Evolutionary conservation across 371 early-diverging fungal genomes (phyloP), one percentile per base, ranked within the genome.

Genomic region (Mucor velutinosus): DNA sequence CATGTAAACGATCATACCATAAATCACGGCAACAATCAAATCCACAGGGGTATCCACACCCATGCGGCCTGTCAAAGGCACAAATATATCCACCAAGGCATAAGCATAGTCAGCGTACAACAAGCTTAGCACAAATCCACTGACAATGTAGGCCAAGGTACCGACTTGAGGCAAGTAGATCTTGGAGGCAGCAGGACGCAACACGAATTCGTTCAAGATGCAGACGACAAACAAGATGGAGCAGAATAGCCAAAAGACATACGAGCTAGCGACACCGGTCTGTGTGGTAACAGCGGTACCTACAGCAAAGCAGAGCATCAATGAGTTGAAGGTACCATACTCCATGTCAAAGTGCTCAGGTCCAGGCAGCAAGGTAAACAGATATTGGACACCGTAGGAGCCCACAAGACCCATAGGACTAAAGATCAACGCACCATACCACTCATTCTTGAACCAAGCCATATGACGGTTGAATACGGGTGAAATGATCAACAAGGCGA

Each of bases 11-110:
- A 86, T 67, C 73, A 87, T 78, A 21, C 89, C 90, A 32, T 86
- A 82, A 45, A 93, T 74, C 29, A 86, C 69, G 1, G 87, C 83
- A 12, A 91, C 85, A 65, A 93, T 89, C 14, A 82, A 60, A 71
- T 93, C 93, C 7, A 86, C 88, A 43, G 93, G 90, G 0, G 89
- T 84, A 29, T 88, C 85, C 0, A 83, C 79, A 25, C 93, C 93
- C 74, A 89, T 89, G 41, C 93, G 86, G 7, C 92, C 93, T 0
- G 91, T 87, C 63, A 93, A 73, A 0, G 93, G 93, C 3, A 93
- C 90, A 80, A 93, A 89, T 19, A 91, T 78, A 63, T 89, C 86
- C 27, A 90, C 73, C 62, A 88, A 62, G 19, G 85, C 81, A 65
- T 77, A 83, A 12, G 77, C 71, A 41, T 82, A 76, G 41, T 81